Conservation (phyloP, 306 rosid species). For the Glycine soja region DNA sequence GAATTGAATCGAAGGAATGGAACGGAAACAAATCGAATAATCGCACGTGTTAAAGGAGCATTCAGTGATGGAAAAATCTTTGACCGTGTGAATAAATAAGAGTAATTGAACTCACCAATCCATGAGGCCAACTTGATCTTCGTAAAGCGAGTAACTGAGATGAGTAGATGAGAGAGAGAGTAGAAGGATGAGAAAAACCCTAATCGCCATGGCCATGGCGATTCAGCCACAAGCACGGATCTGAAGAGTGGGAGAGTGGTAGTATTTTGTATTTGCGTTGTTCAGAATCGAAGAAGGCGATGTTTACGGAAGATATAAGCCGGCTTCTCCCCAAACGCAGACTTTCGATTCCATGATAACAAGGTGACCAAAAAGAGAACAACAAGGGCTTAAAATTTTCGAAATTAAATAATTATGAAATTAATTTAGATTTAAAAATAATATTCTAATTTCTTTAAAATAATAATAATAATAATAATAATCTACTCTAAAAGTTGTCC, state of each 20-base stretch:
- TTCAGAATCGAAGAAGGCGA: slow-evolving; percentile 2
- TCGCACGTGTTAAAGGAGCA: neutral
- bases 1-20: slow-evolving; percentile 2
- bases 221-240: slow-evolving; percentile 57
- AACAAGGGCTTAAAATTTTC: neutral
- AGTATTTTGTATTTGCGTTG: neutral
- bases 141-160: slow-evolving; percentile 65
- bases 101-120: slow-evolving; percentile 74
- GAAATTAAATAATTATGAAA: neutral
- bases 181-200: slow-evolving; percentile 57
- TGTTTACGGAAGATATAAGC: slow-evolving; percentile 29
- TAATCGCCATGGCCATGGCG: slow-evolving; percentile 80
- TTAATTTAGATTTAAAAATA: neutral
- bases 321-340: slow-evolving; percentile 35
- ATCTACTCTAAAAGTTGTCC: neutral
- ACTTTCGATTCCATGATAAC: slow-evolving; percentile 14
- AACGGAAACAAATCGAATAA: slow-evolving; percentile 11
- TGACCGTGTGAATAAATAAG: slow-evolving; percentile 30
- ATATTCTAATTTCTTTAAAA: neutral
- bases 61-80: slow-evolving; percentile 1
- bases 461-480: too few relatives aligned
- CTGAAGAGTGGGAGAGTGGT: slow-evolving; percentile 45
- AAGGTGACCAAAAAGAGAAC: neutral
- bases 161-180: slow-evolving; percentile 49
- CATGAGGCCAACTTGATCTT: slow-evolving; percentile 97